Evolutionary conservation across 192 early-diverging fungal species (phyloP), one percentile per base, ranked within the genome.

Genomic region (Podila epigama): DNA sequence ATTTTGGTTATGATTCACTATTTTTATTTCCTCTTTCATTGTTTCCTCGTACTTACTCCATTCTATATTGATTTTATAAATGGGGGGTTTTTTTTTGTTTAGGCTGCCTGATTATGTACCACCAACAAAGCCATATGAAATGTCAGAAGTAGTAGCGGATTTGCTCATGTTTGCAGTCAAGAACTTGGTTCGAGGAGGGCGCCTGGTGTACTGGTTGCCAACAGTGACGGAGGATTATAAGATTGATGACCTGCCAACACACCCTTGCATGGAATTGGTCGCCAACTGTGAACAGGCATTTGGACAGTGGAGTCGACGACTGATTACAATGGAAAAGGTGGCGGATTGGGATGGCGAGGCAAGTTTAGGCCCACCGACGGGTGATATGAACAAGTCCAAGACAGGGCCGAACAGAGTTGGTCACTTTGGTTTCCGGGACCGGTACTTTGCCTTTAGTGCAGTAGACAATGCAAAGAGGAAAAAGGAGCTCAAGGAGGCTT

Each of bases 131-230:
- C 92, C 96, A 0, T 99, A 99, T 68, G 96, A 98, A 75, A 95
- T 99, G 93, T 88, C 91, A 0, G 90, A 94, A 44, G 92, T 99
- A 0, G 75, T 99, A 3, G 62, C 80, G 5, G 97, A 98, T 75
- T 79, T 99, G 39, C 71, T 96, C 8, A 85, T 85, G 39, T 95
- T 99, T 78, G 91, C 95, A 0, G 95, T 92, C 3, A 81, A 84
- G 57, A 83, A 90, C 69, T 84, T 99, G 31, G 86, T 86, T 4
- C 80, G 91, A 1, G 90, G 92, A 28, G 97, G 94, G 5, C 88
- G 97, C 13, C 83, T 99, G 5, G 95, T 97, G 1, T 98, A 95
- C 79, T 99, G 97, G 97, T 82, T 99, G 25, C 97, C 97, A 1
- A 98, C 95, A 0, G 83, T 98, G 4, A 89, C 90, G 4, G 94